Percentiles rank a stretch among this genome's conserved stretches.
Evolutionary conservation across 192 early-diverging fungal species (phyloP).

Genomic region (Coemansia sp.): DNA sequence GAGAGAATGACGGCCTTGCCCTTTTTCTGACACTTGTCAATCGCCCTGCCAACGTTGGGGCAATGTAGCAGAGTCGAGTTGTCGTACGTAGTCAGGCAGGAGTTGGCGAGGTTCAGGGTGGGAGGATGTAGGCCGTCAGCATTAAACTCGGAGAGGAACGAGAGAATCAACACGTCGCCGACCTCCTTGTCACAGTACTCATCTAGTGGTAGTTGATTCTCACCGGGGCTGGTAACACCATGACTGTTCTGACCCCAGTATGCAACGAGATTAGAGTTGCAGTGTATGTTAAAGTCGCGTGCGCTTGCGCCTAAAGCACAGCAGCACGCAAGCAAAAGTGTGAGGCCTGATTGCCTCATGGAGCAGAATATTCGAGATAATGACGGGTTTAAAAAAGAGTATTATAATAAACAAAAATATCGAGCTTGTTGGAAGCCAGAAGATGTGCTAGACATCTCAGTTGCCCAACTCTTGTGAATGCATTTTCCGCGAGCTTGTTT

Average conservation of each 20-base stretch:
- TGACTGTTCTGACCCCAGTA: slow-evolving; percentile 69
- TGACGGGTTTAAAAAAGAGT: neutral
- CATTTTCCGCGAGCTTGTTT: neutral
- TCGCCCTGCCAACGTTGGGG: slow-evolving; percentile 67
- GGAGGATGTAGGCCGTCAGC: slow-evolving; percentile 62
- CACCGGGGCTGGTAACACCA: slow-evolving; percentile 53
- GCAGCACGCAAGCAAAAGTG: slow-evolving; percentile 20
- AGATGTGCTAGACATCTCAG: neutral
- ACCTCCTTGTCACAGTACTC: slow-evolving; percentile 63
- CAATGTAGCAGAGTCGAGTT: slow-evolving; percentile 73
- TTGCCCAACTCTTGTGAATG: neutral
- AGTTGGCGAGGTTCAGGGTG: slow-evolving; percentile 69
- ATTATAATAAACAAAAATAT: neutral
- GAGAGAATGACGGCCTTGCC: slow-evolving; percentile 78
- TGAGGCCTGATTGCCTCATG: slow-evolving; percentile 29
- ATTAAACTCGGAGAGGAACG: slow-evolving; percentile 73
- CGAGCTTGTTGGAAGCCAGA: neutral
- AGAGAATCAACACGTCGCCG: slow-evolving; percentile 61
- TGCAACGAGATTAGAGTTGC: slow-evolving; percentile 60
- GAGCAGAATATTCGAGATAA: neutral
- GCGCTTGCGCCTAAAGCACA: slow-evolving; percentile 15
- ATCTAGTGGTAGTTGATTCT: slow-evolving; percentile 57
- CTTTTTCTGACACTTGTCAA: slow-evolving; percentile 70
- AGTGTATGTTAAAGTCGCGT: slow-evolving; percentile 55
- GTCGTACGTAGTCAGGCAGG: slow-evolving; percentile 62